These are phyloP conservation scores for Leptographium galeiforme DNA, from an alignment of 2,329 filamentous ascomycete genomes.

Conservation along the genomic window DNA sequence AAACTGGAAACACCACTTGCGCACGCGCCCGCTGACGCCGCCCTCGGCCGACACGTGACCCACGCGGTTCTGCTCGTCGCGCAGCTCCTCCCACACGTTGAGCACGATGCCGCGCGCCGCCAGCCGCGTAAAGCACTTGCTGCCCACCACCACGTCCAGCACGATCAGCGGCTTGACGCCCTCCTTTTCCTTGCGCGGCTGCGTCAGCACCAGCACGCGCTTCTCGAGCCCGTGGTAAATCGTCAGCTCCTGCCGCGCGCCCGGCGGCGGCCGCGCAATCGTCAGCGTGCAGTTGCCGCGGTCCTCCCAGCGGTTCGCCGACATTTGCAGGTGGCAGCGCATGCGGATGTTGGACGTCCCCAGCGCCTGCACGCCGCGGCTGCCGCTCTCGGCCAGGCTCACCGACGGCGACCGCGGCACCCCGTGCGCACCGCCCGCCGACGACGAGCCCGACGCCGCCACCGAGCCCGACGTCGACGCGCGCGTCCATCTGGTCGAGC, in stretches of 20 bases:
- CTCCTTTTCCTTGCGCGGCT: slow-evolving; percentile 48
- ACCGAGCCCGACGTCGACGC: slow-evolving; percentile 28
- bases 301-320: slow-evolving; percentile 75
- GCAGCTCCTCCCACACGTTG: slow-evolving; percentile 71
- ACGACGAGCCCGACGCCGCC: slow-evolving; percentile 34
- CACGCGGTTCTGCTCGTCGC: slow-evolving; percentile 44
- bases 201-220: slow-evolving; percentile 64
- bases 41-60: slow-evolving; percentile 38
- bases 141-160: slow-evolving; percentile 73
- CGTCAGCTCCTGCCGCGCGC: slow-evolving; percentile 43
- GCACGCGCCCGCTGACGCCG: slow-evolving; percentile 39
- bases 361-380: slow-evolving; percentile 37
- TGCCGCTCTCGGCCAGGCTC: slow-evolving; percentile 36
- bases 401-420: slow-evolving; percentile 45
- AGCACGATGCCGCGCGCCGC: slow-evolving; percentile 79
- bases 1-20: slow-evolving; percentile 53
- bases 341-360: slow-evolving; percentile 75
- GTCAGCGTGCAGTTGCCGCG: slow-evolving; percentile 74
- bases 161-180: slow-evolving; percentile 45
- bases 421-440: slow-evolving; percentile 28
- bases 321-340: slow-evolving; percentile 68
- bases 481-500: slow-evolving; percentile 64
- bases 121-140: slow-evolving; percentile 72
- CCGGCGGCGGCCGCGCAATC: slow-evolving; percentile 61
- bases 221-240: slow-evolving; percentile 63